Evolutionary conservation across 2,329 filamentous ascomycete species (phyloP).

Genomic region (Fusarium beomiforme): DNA sequence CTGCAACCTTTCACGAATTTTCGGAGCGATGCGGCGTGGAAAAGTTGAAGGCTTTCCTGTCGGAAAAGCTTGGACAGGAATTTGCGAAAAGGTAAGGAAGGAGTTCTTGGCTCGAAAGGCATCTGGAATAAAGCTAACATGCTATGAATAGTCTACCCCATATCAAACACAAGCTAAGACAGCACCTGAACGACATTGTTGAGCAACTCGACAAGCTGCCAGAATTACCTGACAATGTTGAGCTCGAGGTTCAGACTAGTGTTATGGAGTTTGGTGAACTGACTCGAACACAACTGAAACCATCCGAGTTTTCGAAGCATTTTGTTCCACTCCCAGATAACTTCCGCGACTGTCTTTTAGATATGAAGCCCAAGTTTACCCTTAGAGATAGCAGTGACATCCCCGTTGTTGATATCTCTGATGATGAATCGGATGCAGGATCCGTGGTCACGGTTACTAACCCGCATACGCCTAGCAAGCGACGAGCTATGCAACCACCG

Average conservation of each 20-base stretch:
- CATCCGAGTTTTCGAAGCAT: constrained; percentile 54
- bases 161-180: constrained; percentile 63
- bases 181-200: constrained; percentile 62
- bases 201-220: constrained; percentile 67
- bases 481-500: constrained; percentile 40
- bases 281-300: constrained; percentile 59
- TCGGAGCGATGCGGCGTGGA: constrained; percentile 63
- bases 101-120: neutral
- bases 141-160: constrained; percentile 56
- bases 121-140: constrained; percentile 12
- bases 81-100: constrained; percentile 61
- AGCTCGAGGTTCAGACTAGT: constrained; percentile 70
- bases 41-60: constrained; percentile 62
- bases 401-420: constrained; percentile 51
- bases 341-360: constrained; percentile 60
- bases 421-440: constrained; percentile 52
- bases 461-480: constrained; percentile 44
- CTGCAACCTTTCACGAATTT: constrained; percentile 58
- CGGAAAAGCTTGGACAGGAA: constrained; percentile 61
- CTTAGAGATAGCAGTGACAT: constrained; percentile 52
- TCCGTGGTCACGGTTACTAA: constrained; percentile 34
- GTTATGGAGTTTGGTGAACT: constrained; percentile 66
- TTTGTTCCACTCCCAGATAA: constrained; percentile 60
- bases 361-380: constrained; percentile 58
- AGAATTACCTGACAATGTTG: constrained; percentile 73